Conservation (phyloP, 768 basidiomycete genomes). For the Mycena epipterygia region DNA sequence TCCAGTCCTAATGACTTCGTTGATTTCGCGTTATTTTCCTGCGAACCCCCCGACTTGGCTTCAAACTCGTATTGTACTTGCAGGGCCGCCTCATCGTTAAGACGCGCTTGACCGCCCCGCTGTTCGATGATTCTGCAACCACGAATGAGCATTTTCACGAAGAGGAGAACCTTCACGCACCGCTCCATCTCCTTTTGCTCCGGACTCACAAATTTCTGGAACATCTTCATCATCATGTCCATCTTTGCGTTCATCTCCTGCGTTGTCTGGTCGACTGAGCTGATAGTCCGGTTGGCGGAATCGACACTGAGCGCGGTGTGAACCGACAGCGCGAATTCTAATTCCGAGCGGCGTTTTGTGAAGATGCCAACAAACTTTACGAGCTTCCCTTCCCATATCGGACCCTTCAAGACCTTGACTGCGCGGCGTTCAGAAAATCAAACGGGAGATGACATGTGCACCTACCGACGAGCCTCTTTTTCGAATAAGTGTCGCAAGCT, state of each 20-base stretch:
- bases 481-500: constrained; percentile 50
- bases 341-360: constrained; percentile 42
- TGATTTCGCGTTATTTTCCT: background rate
- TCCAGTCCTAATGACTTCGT: constrained; percentile 22
- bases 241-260: constrained; percentile 35
- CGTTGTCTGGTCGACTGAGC: constrained; percentile 29
- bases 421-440: background rate
- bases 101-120: constrained; percentile 44
- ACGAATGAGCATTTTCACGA: background rate
- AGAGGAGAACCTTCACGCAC: background rate
- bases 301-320: constrained; percentile 43
- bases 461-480: constrained; percentile 46
- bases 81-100: constrained; percentile 42
- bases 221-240: constrained; percentile 43
- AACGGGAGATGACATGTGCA: background rate
- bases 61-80: constrained; percentile 38
- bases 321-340: constrained; percentile 45
- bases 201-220: constrained; percentile 39
- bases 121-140: constrained; percentile 34
- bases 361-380: constrained; percentile 40
- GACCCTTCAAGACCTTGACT: constrained; percentile 49
- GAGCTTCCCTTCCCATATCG: constrained; percentile 45
- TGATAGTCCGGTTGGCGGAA: constrained; percentile 28
- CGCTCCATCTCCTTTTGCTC: constrained; percentile 43
- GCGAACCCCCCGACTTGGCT: background rate